Evolutionary conservation across 371 early-diverging fungal genomes (phyloP), one percentile per base, ranked within the genome.

Genomic region (Apophysomyces trapeziformis): DNA sequence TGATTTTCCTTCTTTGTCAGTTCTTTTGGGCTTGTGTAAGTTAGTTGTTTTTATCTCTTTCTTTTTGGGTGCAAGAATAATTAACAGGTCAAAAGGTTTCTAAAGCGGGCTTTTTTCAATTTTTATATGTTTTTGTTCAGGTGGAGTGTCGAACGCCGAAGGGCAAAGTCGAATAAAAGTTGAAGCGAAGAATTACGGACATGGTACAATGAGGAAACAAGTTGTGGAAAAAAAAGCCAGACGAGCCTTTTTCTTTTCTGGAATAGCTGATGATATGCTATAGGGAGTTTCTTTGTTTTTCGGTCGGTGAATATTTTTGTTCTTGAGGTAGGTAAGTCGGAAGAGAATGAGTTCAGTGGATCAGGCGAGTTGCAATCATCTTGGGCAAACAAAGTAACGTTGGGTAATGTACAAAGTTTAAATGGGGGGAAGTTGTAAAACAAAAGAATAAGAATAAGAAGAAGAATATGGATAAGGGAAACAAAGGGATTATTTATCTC

Each of bases 201-300:
- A 50, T 50, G 54, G 54, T 50, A 50, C 54, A 50, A 50, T 50
- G 54, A 50, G 54, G 21, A 50, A 16, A 50, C 54, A 50, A 50
- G 21, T 26, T 26, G n/a, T 16, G 21, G 21, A 50, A 26, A 21
- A 18, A 50, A 50, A 50, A 50, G 54, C 54, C 54, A 26, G 21
- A 50, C 16, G 21, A 50, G 54, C 54, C 54, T 50, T 50, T 21
- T 50, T 50, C 21, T 21, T 21, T 9, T 50, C 21, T 41, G 41
- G 8, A 11, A 13, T 41, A 11, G 41, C 13, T 41, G 41, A 5
- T 41, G 41, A 41, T 41, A 41, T 41, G 41, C 41, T 41, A 13
- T 41, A 26, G 32, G 32, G 32, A 26, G 32, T 26, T 26, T 26
- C 32, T 26, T 26, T 26, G 32, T 26, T 26, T 26, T 26, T 26